Evolutionary conservation across 176 grass and related monocot species (phyloP).

Genomic region (Juncus effusus): DNA sequence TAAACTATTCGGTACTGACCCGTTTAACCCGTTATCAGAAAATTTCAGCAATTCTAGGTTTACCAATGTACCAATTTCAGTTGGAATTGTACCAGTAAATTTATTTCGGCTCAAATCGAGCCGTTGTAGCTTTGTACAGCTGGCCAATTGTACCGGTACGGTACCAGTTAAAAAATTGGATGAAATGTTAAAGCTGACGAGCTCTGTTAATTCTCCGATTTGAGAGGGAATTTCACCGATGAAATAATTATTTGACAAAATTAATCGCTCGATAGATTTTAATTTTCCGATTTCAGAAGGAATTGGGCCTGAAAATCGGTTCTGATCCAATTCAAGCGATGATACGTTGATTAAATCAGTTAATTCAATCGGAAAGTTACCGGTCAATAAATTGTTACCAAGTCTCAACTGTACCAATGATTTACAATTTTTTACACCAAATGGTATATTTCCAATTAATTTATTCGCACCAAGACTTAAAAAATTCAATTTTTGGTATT

Average conservation of each 20-base stretch:
- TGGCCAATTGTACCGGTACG: slow-evolving; percentile 52
- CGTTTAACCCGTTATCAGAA: slow-evolving; percentile 78
- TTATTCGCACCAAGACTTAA: slow-evolving; percentile 79
- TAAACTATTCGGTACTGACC: slow-evolving; percentile 68
- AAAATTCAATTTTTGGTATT: slow-evolving; percentile 69
- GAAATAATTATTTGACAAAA: slow-evolving; percentile 85
- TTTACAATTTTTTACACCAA: slow-evolving; percentile 66
- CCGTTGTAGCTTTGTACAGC: slow-evolving; percentile 81
- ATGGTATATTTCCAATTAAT: slow-evolving; percentile 70
- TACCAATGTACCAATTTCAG: slow-evolving; percentile 63
- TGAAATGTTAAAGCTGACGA: slow-evolving; percentile 93
- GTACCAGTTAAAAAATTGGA: slow-evolving; percentile 64
- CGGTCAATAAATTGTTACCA: slow-evolving; percentile 65
- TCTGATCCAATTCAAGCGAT: slow-evolving; percentile 80
- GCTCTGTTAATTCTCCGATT: slow-evolving; percentile 65
- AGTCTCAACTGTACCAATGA: slow-evolving; percentile 66
- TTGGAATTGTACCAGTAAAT: slow-evolving; percentile 59
- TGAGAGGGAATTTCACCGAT: slow-evolving; percentile 56
- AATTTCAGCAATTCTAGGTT: slow-evolving; percentile 78
- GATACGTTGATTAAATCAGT: slow-evolving; percentile 59
- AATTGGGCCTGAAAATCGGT: slow-evolving; percentile 83
- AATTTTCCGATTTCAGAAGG: slow-evolving; percentile 66
- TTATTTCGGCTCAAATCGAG: slow-evolving; percentile 86
- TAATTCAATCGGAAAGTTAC: slow-evolving; percentile 60
- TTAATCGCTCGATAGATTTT: slow-evolving; percentile 66